Percentiles rank a stretch among this genome's conserved stretches.
These are phyloP conservation scores for Penicillium angulare DNA, from an alignment of 495 filamentous ascomycete genomes.

Conservation along the genomic window DNA sequence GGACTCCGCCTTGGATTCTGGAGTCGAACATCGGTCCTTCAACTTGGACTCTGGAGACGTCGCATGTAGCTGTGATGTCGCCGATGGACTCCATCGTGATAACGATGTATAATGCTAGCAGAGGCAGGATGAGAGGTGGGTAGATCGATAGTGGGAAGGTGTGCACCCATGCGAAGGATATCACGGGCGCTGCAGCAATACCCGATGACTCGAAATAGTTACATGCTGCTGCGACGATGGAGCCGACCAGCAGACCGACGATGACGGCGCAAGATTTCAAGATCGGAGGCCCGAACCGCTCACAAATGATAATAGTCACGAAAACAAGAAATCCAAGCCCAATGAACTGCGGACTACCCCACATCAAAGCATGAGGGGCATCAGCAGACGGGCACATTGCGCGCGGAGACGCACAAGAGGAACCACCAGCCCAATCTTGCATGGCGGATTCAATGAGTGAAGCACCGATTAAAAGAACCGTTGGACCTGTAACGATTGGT, in stretches of 20 bases:
- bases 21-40: conserved; percentile 80
- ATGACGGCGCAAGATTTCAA: conserved; percentile 76
- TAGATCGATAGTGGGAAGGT: conserved; percentile 83
- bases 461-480: conserved; percentile 76
- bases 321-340: conserved; percentile 91
- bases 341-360: conserved; percentile 85
- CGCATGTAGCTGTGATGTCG: conserved; percentile 57
- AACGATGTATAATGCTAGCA: conserved; percentile 85
- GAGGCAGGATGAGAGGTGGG: conserved; percentile 77
- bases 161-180: conserved; percentile 85
- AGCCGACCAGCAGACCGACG: conserved; percentile 78
- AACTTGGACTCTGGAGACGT: conserved; percentile 82
- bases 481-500: conserved; percentile 83
- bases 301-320: conserved; percentile 81
- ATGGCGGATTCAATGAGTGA: conserved; percentile 74
- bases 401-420: conserved; percentile 56
- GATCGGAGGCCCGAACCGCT: conserved; percentile 78
- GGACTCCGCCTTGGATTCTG: conserved; percentile 84
- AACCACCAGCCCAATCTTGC: conserved; percentile 81
- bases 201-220: conserved; percentile 75
- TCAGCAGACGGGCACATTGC: conserved; percentile 66
- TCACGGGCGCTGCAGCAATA: conserved; percentile 71
- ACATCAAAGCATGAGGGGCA: conserved; percentile 79
- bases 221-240: conserved; percentile 80
- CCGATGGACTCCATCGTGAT: conserved; percentile 89